Percentiles rank a stretch among this genome's conserved stretches.
These are phyloP conservation scores for Hirschfeldia incana DNA, from an alignment of 345 rosid genomes.

Conservation along the genomic window DNA sequence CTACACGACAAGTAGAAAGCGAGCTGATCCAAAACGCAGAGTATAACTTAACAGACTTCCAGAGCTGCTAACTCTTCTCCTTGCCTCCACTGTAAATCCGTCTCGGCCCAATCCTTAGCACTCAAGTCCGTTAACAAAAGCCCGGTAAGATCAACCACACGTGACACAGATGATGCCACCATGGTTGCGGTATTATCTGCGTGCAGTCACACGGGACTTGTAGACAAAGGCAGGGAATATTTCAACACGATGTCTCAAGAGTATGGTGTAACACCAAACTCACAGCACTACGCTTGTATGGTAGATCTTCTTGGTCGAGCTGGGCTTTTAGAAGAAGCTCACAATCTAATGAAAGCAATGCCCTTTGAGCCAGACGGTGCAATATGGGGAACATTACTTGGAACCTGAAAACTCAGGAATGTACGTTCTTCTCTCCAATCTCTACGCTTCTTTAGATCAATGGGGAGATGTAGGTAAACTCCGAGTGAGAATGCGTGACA, in stretches of 20 bases:
- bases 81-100: too few relatives aligned
- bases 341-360: slow-evolving; percentile 54
- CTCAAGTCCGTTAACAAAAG: too few relatives aligned
- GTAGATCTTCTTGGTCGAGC: slow-evolving; percentile 80
- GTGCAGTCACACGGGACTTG: slow-evolving; percentile 68
- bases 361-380: slow-evolving; percentile 72
- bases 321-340: slow-evolving; percentile 63
- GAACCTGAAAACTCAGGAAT: slow-evolving; percentile 76
- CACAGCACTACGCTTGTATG: slow-evolving; percentile 69
- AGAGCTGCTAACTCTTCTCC: too few relatives aligned
- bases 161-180: slow-evolving; percentile 50
- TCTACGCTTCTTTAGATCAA: slow-evolving; percentile 65
- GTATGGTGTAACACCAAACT: slow-evolving; percentile 57
- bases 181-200: slow-evolving; percentile 70
- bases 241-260: slow-evolving; percentile 56
- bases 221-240: slow-evolving; percentile 53
- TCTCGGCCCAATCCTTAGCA: too few relatives aligned
- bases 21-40: too few relatives aligned
- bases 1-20: too few relatives aligned
- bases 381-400: slow-evolving; percentile 80
- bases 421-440: slow-evolving; percentile 70
- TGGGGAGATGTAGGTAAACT: slow-evolving; percentile 66
- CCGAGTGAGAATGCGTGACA: slow-evolving; percentile 60
- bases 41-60: too few relatives aligned
- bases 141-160: too few relatives aligned